Base-by-base conservation (phyloP, 257 asterid genomes). In the Forsythia suspensa region DNA sequence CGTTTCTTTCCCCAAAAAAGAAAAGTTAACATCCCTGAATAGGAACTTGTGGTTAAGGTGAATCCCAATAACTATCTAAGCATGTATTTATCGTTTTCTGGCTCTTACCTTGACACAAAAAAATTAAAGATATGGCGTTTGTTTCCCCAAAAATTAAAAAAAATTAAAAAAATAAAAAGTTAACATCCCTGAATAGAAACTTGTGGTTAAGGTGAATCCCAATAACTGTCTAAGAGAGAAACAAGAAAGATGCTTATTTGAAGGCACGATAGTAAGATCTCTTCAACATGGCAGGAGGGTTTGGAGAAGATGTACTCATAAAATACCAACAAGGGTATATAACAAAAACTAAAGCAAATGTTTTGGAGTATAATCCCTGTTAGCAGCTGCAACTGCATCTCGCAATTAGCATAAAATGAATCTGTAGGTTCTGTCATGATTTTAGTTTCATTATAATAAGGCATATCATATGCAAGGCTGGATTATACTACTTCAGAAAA, bases 381-480 rank as follows among this genome's bases (percentile, higher is more conserved):
- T 41, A 34, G 3, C 0, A 69, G 55, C 52, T 61, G 71, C 71
- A 69, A 76, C 42, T 72, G 72, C 75, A 76, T 63, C 40, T 76
- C 15, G 77, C 41, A 39, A 16, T 37, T 69, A n/a, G 51, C 38
- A 37, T 34, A 57, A 57, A 21, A 68, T 40, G 29, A 43, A 65
- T 38, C 73, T 48, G 73, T 43, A 15, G 77, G 39, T 6, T 3
- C 51, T n/a, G 1, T 36, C 40, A 1, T 63, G 70, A 39, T 42
- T 67, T 71, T 63, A 73, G 51, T 76, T 68, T 68, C 83, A 63
- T 68, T 10, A 63, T 10, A 76, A 67, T 37, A 48, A 29, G 41
- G 38, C 43, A 69, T 55, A 34, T 73, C 65, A 70, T 77, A 80
- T 77, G 68, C 73, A 72, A 38, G 76, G 72, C 42, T 24, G 39